Percentiles rank a stretch among this genome's conserved stretches.
phyloP scores from a whole-genome alignment of 169 alveolate genomes.

The Toxoplasma gondii region DNA sequence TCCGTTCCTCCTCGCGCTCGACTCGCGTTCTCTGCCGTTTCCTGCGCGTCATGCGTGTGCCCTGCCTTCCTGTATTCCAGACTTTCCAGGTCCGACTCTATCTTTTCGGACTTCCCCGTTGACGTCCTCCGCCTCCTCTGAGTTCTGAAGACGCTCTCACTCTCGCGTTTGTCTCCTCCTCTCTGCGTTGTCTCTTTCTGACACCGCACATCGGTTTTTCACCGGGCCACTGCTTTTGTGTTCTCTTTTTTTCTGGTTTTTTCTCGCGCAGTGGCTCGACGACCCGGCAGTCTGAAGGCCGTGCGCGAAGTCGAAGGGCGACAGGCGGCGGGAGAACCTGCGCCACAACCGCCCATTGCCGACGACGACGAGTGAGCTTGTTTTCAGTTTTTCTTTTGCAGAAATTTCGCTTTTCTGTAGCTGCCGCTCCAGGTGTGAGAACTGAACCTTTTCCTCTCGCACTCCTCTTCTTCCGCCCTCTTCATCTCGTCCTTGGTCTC shows the following conservation, averaged over 20 bases:
- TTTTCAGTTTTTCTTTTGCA: neutral
- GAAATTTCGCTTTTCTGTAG: neutral
- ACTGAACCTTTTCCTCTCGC: neutral
- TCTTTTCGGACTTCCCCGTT: neutral
- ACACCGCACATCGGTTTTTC: neutral
- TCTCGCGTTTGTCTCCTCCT: too few relatives aligned
- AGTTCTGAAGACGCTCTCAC: too few relatives aligned
- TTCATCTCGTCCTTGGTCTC: neutral
- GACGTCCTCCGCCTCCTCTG: neutral
- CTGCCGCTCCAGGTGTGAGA: neutral
- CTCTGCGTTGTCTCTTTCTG: neutral
- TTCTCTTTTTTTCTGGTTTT: neutral
- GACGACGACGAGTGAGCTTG: slow-evolving; percentile 26
- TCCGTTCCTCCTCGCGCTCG: neutral
- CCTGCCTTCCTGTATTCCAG: neutral
- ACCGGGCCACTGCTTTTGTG: neutral
- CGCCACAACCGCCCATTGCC: neutral
- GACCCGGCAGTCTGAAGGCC: slow-evolving; percentile 32
- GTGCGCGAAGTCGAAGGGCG: slow-evolving; percentile 6
- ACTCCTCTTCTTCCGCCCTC: neutral
- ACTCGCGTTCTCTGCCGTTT: neutral
- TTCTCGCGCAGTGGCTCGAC: slow-evolving; percentile 1
- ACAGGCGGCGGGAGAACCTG: neutral
- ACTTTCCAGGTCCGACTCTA: neutral
- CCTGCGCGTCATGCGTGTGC: neutral